phyloP scores from a whole-genome alignment of 352 stramenopile species.

The Aphanomyces astaci region DNA sequence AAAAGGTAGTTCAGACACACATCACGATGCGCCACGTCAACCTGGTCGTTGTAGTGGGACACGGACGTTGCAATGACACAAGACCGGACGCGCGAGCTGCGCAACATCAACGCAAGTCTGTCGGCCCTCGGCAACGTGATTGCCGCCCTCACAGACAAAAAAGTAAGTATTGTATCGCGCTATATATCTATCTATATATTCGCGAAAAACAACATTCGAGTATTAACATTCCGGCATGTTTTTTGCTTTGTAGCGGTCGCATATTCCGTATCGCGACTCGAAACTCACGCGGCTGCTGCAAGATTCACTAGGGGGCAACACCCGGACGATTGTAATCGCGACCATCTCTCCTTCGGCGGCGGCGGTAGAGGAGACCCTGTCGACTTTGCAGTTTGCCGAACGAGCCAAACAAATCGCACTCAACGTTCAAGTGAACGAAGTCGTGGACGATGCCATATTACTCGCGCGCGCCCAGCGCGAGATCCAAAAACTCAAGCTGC shows the following conservation, averaged over 20 bases:
- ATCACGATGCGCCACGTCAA: neutral
- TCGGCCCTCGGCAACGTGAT: conserved; percentile 87
- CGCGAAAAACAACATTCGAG: no score
- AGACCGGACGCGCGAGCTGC: conserved; percentile 79
- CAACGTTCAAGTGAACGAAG: conserved; percentile 69
- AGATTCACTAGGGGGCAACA: conserved; percentile 80
- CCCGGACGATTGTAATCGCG: conserved; percentile 82
- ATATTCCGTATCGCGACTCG: conserved; percentile 95
- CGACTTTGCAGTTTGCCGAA: conserved; percentile 85
- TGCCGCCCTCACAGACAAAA: conserved; percentile 60
- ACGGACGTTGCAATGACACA: conserved; percentile 53
- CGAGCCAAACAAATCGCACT: conserved; percentile 70
- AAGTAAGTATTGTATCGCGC: neutral
- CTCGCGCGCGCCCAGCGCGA: conserved; percentile 62
- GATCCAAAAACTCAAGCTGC: conserved; percentile 51
- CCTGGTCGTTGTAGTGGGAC: conserved; percentile 54
- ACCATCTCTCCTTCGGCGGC: conserved; percentile 75
- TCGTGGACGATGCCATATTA: conserved; percentile 73
- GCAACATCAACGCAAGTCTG: conserved; percentile 88
- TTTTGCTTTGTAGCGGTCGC: conserved; percentile 39
- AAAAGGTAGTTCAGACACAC: conserved; percentile 40
- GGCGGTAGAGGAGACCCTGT: conserved; percentile 84
- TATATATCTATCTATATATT: neutral
- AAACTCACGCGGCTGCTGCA: conserved; percentile 94
- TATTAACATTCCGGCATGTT: no score